Base-by-base conservation (phyloP, 176 grass and related monocot species). In the Eragrostis nindensis region DNA sequence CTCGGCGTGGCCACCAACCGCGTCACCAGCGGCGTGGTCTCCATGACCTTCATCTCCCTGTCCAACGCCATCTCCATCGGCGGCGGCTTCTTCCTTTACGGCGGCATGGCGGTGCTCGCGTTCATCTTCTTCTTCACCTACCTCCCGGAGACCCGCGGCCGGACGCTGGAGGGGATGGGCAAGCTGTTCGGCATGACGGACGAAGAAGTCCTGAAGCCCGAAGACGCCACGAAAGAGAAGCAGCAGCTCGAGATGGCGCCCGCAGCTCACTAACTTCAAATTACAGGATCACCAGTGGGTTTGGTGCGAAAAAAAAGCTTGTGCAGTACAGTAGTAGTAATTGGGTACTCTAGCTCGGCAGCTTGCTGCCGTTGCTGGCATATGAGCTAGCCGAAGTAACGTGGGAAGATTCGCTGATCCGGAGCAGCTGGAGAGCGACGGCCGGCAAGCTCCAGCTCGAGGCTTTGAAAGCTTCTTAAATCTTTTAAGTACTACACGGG, bases 1-100 rank as follows among this genome's bases (percentile, higher is more conserved):
- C 68, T 97, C 21, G 87, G 75, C 50, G 90, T 92, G 29, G 90
- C 90, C 4, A 11, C 76, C 76, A 97, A 97, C 88, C 90, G 93
- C 40, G 14, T 93, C 0, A 93, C 82, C n/a, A 93, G 93, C 75
- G 90, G 90, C 49, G 90, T 92, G 0, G 64, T 97, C 66, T 89
- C 93, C 80, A 97, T 97, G 93, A 93, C 93, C 73, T 97, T 97
- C 82, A 70, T 97, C 16, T 93, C 93, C 0, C 80, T 97, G 4
- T 84, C 78, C 62, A 91, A 91, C 2, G 86, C 86, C 66, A 97
- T 97, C 83, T 88, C 90, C 53, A 93, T 97, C 86, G 90, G 90
- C 43, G 93, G 93, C 46, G 86, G 76, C 66, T 97, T 97, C 93
- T 97, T 93, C 78, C 60, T 97, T 39, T 97, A 91, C 71, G 80